phyloP scores from a whole-genome alignment of 352 stramenopile genomes.

The Phytophthora pinifolia region DNA sequence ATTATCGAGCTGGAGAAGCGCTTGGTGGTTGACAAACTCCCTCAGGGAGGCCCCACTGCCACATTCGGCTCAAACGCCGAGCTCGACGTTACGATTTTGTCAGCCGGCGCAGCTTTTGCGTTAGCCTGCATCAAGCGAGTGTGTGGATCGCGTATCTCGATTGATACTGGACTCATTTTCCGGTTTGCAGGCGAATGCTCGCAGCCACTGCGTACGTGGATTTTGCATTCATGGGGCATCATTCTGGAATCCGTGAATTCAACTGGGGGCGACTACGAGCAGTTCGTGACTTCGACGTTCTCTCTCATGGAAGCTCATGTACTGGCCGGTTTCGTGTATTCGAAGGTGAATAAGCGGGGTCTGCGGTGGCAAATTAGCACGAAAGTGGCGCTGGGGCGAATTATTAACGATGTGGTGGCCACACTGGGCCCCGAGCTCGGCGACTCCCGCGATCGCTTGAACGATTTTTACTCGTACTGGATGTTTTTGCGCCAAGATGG shows the following conservation, averaged over 20 bases:
- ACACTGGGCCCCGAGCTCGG: conserved; percentile 59
- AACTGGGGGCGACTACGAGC: conserved; percentile 78
- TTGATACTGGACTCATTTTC: conserved; percentile 79
- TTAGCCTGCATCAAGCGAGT: conserved; percentile 78
- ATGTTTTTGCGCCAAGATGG: conserved; percentile 65
- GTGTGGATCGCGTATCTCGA: conserved; percentile 73
- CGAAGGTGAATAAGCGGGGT: conserved; percentile 58
- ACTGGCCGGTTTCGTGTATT: conserved; percentile 73
- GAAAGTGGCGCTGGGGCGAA: conserved; percentile 57
- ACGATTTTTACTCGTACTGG: conserved; percentile 76
- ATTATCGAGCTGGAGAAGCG: conserved; percentile 78
- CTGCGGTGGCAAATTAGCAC: conserved; percentile 52
- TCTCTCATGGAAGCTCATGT: conserved; percentile 77
- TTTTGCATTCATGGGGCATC: conserved; percentile 83
- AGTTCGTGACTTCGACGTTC: conserved; percentile 75
- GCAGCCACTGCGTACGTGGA: conserved; percentile 83
- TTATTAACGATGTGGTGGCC: conserved; percentile 72
- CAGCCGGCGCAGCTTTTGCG: conserved; percentile 69
- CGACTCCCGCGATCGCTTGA: conserved; percentile 42
- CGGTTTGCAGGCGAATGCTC: conserved; percentile 61
- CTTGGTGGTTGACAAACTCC: conserved; percentile 53
- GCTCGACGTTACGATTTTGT: conserved; percentile 47
- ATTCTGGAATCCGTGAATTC: conserved; percentile 79
- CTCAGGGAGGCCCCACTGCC: conserved; percentile 32
- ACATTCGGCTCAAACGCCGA: conserved; percentile 31